Conservation (phyloP, 192 early-diverging fungal genomes). For the Entophlyctis luteolus region DNA sequence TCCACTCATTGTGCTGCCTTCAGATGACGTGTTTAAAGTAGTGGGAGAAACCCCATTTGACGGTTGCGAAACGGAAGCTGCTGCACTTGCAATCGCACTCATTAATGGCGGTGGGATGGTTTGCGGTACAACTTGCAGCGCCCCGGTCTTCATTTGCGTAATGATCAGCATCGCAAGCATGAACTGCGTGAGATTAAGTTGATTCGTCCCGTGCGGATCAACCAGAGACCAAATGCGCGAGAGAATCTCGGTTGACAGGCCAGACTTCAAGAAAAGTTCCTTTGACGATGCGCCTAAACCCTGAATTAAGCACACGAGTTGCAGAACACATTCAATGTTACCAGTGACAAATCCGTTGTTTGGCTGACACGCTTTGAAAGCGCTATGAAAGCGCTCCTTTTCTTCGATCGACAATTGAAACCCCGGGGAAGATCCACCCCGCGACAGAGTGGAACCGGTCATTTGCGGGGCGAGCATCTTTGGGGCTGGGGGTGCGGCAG, state of each 20-base stretch:
- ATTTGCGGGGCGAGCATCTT: not conserved
- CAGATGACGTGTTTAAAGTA: not conserved
- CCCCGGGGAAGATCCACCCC: no score
- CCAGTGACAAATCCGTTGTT: not conserved
- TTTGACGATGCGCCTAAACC: constrained; percentile 63
- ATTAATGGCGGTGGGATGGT: constrained; percentile 62
- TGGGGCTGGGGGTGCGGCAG: not conserved
- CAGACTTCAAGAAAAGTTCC: constrained; percentile 75
- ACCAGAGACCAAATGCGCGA: constrained; percentile 82
- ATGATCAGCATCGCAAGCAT: constrained; percentile 88
- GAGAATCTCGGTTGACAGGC: constrained; percentile 71
- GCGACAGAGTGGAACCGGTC: not conserved
- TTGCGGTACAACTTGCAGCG: constrained; percentile 62
- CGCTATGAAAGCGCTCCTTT: not conserved
- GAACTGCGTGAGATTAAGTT: constrained; percentile 78
- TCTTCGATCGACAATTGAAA: not conserved
- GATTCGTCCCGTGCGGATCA: constrained; percentile 67
- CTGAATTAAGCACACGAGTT: no score
- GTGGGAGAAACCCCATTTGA: not conserved
- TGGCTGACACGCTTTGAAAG: not conserved
- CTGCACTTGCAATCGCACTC: constrained; percentile 38
- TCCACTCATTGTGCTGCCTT: not conserved
- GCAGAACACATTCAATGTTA: no score
- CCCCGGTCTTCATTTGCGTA: constrained; percentile 72
- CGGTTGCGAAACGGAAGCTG: not conserved